These are phyloP conservation scores for Euphrasia arctica DNA, from an alignment of 305 asterid genomes.

Conservation along the genomic window DNA sequence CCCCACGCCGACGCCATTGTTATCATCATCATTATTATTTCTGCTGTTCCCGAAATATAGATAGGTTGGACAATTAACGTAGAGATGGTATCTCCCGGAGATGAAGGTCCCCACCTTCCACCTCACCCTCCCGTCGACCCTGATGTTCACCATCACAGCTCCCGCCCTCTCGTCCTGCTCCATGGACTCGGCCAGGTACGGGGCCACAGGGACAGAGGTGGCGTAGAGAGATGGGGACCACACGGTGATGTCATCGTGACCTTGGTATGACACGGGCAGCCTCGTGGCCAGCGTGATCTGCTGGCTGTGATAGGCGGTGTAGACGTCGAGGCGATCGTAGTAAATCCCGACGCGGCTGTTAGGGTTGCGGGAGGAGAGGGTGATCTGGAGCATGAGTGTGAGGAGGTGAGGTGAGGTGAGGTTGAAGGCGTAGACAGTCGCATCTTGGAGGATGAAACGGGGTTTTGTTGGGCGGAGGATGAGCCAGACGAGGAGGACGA, in stretches of 20 bases:
- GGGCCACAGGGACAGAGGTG: slow-evolving; percentile 52
- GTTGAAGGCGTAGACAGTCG: slow-evolving; percentile 64
- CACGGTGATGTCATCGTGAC: slow-evolving; percentile 58
- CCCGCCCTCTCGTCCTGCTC: slow-evolving; percentile 51
- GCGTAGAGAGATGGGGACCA: slow-evolving; percentile 80
- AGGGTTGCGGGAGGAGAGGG: slow-evolving; percentile 57
- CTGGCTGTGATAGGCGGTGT: slow-evolving; percentile 57
- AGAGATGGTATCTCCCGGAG: slow-evolving; percentile 54
- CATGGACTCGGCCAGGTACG: slow-evolving; percentile 35
- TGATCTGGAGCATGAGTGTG: slow-evolving; percentile 55
- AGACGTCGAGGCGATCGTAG: slow-evolving; percentile 47
- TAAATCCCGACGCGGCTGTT: slow-evolving; percentile 49
- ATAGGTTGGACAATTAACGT: slow-evolving; percentile 76
- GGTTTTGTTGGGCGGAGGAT: slow-evolving; percentile 80
- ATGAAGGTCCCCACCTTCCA: slow-evolving; percentile 77
- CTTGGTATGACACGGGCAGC: slow-evolving; percentile 63
- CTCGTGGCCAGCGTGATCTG: slow-evolving; percentile 50
- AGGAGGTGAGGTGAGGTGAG: slow-evolving; percentile 44
- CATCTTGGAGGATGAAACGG: slow-evolving; percentile 62
- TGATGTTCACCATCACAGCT: slow-evolving; percentile 40
- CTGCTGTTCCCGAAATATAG: slow-evolving; percentile 35
- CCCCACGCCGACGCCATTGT: slow-evolving; percentile 35
- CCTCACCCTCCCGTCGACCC: slow-evolving; percentile 55
- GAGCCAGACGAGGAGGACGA: slow-evolving; percentile 52
- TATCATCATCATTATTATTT: neutral